Evolutionary conservation across 2,329 filamentous ascomycete genomes (phyloP), one percentile per base, ranked within the genome.

Genomic region (Phialophora tarda): DNA sequence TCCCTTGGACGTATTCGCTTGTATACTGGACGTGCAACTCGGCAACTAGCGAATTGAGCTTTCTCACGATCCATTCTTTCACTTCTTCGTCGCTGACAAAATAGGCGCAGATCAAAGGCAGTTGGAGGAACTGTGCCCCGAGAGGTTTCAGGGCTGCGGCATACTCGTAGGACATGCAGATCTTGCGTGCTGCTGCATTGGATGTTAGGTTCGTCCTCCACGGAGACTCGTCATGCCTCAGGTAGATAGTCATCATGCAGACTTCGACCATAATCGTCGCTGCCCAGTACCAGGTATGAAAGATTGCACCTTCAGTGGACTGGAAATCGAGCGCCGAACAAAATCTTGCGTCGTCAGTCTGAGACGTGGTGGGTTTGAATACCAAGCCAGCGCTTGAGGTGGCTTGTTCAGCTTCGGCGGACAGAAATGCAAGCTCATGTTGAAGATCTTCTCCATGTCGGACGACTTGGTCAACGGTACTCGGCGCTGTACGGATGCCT

Each of bases 1-100:
- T 10, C 8, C 5, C 11, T 11, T 58, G 28, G 28, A 58, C 28
- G 11, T 41, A 58, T n/a, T 47, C n/a, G 5, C 34, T 58, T n/a
- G 34, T 44, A 28, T 58, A 58, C 7, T 12, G 26, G 17, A 58
- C n/a, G 55, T 58, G 55, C 55, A 58, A 58, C 17, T 58, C 55
- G 7, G 21, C 34, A 21, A 58, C 55, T 21, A 58, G 55, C 34
- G 5, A 21, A 12, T 58, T 58, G n/a, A 58, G n/a, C 21, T 58
- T 44, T 14, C 17, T 23, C 32, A 58, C 23, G 34, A 58, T 58
- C 55, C 55, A 58, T 23, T 38, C 34, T 32, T 44, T 58, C 32
- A 28, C 21, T 8, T 26, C 32, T 10, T 58, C 34, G 23, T 24
- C 21, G 55, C 55, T 23, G 55, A 58, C 55, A 58, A 38, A 41